Evolutionary conservation across 202 grass and related monocot genomes (phyloP).

Genomic region (Carex sylvatica): DNA sequence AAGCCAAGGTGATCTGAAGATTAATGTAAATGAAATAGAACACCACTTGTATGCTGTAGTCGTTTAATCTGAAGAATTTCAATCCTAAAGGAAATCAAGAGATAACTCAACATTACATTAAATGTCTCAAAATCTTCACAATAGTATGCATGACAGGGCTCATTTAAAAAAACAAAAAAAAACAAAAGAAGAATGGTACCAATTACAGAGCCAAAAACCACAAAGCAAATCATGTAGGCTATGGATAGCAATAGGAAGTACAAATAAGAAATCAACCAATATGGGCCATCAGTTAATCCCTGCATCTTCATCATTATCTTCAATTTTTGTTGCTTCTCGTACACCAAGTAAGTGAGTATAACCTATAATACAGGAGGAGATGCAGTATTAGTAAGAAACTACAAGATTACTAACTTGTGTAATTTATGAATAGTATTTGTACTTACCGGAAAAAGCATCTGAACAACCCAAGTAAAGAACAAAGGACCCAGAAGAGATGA

Average conservation of each 20-base stretch:
- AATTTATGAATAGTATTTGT: slow-evolving; percentile 2
- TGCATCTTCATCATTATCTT: slow-evolving; percentile 86
- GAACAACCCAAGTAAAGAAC: slow-evolving; percentile 89
- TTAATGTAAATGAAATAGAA: slow-evolving; percentile 58
- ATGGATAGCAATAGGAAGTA: slow-evolving; percentile 70
- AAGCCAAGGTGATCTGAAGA: slow-evolving; percentile 63
- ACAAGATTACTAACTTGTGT: not conserved
- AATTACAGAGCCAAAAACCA: slow-evolving; percentile 86
- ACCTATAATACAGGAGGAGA: slow-evolving; percentile 40
- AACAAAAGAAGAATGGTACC: slow-evolving; percentile 60
- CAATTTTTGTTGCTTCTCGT: slow-evolving; percentile 70
- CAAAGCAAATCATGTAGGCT: slow-evolving; percentile 70
- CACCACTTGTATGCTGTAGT: slow-evolving; percentile 41
- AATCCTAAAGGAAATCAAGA: slow-evolving; percentile 40
- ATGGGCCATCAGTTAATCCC: slow-evolving; percentile 56
- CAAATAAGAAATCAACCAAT: slow-evolving; percentile 63
- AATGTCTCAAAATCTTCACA: slow-evolving; percentile 3
- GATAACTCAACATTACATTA: slow-evolving; percentile 1
- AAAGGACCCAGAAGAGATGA: slow-evolving; percentile 81
- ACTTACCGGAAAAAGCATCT: slow-evolving; percentile 90
- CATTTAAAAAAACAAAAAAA: slow-evolving; percentile 29
- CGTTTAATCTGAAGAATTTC: slow-evolving; percentile 44
- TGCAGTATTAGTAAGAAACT: not conserved
- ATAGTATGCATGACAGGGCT: not conserved
- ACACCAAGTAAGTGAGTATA: slow-evolving; percentile 53